Conservation (phyloP, 768 basidiomycete genomes). For the Boletus rubropictus region DNA sequence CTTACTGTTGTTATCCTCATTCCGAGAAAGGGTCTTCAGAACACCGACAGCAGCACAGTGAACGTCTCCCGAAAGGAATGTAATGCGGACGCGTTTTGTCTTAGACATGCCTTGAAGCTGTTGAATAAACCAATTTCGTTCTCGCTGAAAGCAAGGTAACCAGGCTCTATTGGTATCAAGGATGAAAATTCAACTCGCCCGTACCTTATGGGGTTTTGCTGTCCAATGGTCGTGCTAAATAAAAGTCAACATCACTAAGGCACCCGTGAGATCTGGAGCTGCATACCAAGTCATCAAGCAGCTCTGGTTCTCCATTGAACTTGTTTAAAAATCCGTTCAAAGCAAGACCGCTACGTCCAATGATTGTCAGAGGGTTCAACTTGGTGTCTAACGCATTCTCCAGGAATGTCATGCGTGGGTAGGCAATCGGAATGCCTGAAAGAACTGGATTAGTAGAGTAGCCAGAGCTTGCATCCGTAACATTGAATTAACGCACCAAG, state of each 20-base stretch:
- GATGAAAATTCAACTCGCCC: background rate
- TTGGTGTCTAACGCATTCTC: constrained; percentile 74
- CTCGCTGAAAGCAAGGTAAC: constrained; percentile 47
- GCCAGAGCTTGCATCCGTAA: background rate
- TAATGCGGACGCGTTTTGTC: constrained; percentile 61
- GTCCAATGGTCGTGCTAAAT: constrained; percentile 90
- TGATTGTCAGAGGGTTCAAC: constrained; percentile 75
- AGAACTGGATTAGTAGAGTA: background rate
- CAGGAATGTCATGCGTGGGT: constrained; percentile 90
- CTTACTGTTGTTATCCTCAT: constrained; percentile 39
- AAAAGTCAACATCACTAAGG: constrained; percentile 45
- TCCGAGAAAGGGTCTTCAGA: constrained; percentile 55
- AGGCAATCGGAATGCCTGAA: constrained; percentile 75
- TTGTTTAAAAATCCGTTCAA: constrained; percentile 80
- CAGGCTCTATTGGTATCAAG: background rate
- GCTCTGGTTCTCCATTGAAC: constrained; percentile 87
- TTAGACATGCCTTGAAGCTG: constrained; percentile 70
- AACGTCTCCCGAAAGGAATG: constrained; percentile 89
- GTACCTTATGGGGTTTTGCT: constrained; percentile 68
- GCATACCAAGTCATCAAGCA: constrained; percentile 84
- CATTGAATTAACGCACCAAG: constrained; percentile 43
- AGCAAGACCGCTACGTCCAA: constrained; percentile 66
- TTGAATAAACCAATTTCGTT: constrained; percentile 85
- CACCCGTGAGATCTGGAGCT: background rate
- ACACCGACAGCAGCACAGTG: constrained; percentile 84